Evolutionary conservation across 2,329 filamentous ascomycete genomes (phyloP), one percentile per base, ranked within the genome.

Genomic region (Pseudonectria buxi): DNA sequence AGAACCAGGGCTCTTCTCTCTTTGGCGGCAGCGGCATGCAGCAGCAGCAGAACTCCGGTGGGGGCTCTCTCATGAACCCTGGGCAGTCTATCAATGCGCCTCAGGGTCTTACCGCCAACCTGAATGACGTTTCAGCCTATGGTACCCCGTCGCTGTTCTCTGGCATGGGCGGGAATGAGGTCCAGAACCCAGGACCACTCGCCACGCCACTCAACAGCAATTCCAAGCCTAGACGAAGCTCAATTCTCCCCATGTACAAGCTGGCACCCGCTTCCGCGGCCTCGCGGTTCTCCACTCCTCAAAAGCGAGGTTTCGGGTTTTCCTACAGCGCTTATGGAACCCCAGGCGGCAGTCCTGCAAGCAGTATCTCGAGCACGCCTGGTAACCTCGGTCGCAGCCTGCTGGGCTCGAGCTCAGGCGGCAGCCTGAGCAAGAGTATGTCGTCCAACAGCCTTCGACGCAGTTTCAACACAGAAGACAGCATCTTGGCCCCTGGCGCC

Each of bases 301-400:
- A 88, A 49, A 90, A 87, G 64, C 77, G 83, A 37, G 87, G 86
- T 5, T 95, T 86, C 55, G 90, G 90, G 3, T 94, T 95, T 58
- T 88, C 84, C 2, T 95, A 95, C 63, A 94, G 88, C 45, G 88
- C 82, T 3, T 95, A 94, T 51, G 87, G 86, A 29, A 89, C 84
- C 2, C 88, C 90, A 6, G 78, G 69, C 26, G 81, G 71, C 38
- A 86, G 78, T 47, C 76, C 75, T 14, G 75, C 83, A 4, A 79
- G 81, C 54, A 72, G 69, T 26, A 69, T 76, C 28, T 59, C 58
- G 3, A 86, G 81, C 58, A 83, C 84, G 6, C 83, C 86, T 5
- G 79, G 76, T 26, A 72, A 71, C 13, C 64, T 83, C 33, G 76
- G 77, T 15, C 78, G 77, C 53, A 88, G 80, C 54, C 61, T 89